Evolutionary conservation across 1,284 basidiomycete species (phyloP).

Genomic region (Ganoderma multipileum): DNA sequence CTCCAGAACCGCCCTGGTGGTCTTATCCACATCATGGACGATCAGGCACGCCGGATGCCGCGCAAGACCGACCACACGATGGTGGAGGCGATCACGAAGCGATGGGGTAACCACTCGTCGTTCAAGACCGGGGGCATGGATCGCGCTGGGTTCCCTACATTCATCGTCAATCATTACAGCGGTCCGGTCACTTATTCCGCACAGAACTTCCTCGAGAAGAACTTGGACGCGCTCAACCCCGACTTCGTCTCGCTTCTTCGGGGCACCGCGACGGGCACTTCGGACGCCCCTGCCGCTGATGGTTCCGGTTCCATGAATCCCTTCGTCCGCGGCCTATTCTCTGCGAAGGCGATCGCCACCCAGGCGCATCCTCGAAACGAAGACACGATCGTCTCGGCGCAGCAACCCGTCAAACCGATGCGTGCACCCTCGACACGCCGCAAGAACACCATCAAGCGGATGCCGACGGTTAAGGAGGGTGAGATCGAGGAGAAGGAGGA

Average conservation of each 20-base stretch:
- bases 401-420: slow-evolving; percentile 93
- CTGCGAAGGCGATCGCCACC: slow-evolving; percentile 86
- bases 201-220: slow-evolving; percentile 89
- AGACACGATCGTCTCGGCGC: slow-evolving; percentile 93
- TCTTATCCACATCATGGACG: slow-evolving; percentile 96
- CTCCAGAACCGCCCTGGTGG: slow-evolving; percentile 91
- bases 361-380: slow-evolving; percentile 92
- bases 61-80: slow-evolving; percentile 95
- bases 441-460: slow-evolving; percentile 73
- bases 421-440: slow-evolving; percentile 88
- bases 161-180: slow-evolving; percentile 93
- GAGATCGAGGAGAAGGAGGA: slow-evolving; percentile 65
- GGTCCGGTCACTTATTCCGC: slow-evolving; percentile 92
- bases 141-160: slow-evolving; percentile 84
- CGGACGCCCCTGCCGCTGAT: slow-evolving; percentile 58
- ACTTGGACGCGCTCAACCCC: slow-evolving; percentile 89
- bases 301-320: slow-evolving; percentile 84
- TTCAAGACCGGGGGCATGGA: slow-evolving; percentile 86
- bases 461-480: slow-evolving; percentile 64
- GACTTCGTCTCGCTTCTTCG: slow-evolving; percentile 92
- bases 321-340: slow-evolving; percentile 92
- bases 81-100: slow-evolving; percentile 93
- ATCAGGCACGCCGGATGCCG: slow-evolving; percentile 85
- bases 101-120: slow-evolving; percentile 92
- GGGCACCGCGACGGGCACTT: slow-evolving; percentile 52